Conservation (phyloP, 139 green algal genomes). For the Diplosphaera chodatii region DNA sequence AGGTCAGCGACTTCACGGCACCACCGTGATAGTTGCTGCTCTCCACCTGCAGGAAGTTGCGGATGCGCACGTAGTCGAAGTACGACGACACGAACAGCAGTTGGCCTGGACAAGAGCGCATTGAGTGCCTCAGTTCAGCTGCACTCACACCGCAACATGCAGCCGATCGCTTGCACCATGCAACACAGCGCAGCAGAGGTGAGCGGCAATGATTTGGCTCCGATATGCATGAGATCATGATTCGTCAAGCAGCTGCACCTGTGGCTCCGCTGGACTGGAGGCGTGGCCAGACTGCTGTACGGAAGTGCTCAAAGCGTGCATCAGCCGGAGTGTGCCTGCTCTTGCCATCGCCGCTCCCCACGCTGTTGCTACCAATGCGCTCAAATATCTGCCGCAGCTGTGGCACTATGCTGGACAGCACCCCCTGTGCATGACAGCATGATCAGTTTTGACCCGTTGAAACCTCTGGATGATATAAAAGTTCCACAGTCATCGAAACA, state of each 20-base stretch:
- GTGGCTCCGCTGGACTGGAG: slow-evolving; percentile 59
- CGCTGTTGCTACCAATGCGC: slow-evolving; percentile 42
- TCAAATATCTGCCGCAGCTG: slow-evolving; percentile 85
- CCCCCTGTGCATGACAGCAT: slow-evolving; percentile 41
- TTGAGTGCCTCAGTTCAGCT: no score
- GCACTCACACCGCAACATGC: no score
- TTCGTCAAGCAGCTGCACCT: no score
- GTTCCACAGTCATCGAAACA: no score
- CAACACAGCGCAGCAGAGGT: no score
- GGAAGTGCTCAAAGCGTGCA: slow-evolving; percentile 83
- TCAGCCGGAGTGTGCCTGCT: slow-evolving; percentile 43
- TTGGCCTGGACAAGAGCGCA: slow-evolving; percentile 31
- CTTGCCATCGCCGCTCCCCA: slow-evolving; percentile 10
- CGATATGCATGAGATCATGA: no score
- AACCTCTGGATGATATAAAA: no score
- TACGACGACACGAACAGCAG: slow-evolving; percentile 88
- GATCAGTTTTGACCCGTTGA: no score
- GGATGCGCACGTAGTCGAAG: slow-evolving; percentile 90
- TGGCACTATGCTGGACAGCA: slow-evolving; percentile 37
- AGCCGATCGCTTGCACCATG: no score
- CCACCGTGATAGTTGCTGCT: no score
- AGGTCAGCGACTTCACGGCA: no score
- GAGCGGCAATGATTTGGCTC: no score
- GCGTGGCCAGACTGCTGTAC: slow-evolving; percentile 59
- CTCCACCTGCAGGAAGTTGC: slow-evolving; percentile 46